Evolutionary conservation across 1,284 basidiomycete species (phyloP).

Genomic region (Neolentinus lepideus): DNA sequence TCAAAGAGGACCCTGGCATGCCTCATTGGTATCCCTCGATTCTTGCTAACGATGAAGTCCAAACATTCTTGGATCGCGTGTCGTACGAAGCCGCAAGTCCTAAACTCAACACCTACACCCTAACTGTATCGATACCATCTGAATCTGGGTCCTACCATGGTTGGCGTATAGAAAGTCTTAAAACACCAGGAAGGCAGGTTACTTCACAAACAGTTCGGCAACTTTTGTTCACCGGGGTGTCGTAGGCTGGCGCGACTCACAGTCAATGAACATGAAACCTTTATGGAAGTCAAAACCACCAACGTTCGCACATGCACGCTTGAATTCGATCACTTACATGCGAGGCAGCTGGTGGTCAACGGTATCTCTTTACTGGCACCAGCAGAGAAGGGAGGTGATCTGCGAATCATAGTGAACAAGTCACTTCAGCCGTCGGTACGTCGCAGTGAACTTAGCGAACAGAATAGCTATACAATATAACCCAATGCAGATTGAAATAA

Average conservation of each 20-base stretch:
- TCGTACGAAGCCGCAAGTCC: conserved; percentile 8
- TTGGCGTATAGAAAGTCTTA: conserved; percentile 49
- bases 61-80: conserved; percentile 41
- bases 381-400: neutral
- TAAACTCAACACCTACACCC: conserved; percentile 37
- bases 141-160: conserved; percentile 64
- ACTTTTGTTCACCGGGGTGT: neutral
- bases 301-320: conserved; percentile 38
- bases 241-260: conserved; percentile 26
- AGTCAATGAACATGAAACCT: conserved; percentile 14
- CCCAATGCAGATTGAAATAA: neutral
- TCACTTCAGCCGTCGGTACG: neutral
- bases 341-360: conserved; percentile 10
- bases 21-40: conserved; percentile 67
- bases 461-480: too few relatives aligned
- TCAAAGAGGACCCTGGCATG: conserved; percentile 46
- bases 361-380: conserved; percentile 8
- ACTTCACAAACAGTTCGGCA: neutral
- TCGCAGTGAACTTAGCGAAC: neutral
- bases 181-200: conserved; percentile 53
- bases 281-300: conserved; percentile 25
- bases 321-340: conserved; percentile 2
- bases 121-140: conserved; percentile 58
- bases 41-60: conserved; percentile 47
- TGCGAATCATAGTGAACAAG: neutral